These are phyloP conservation scores for Chaetomidium leptoderma DNA, from an alignment of 495 filamentous ascomycete genomes.

Conservation along the genomic window DNA sequence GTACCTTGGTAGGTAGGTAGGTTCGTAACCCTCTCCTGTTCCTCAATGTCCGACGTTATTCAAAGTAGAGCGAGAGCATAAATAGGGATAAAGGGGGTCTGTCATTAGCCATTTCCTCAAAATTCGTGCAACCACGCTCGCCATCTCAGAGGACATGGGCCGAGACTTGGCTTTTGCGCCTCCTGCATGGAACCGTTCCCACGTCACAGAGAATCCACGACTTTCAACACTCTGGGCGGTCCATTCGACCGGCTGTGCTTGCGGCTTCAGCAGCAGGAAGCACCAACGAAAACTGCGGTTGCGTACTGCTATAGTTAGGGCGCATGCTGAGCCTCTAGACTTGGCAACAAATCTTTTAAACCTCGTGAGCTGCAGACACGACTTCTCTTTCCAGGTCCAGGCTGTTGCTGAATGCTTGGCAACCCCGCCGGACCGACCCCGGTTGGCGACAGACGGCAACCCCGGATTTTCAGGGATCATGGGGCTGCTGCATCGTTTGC, in stretches of 20 bases:
- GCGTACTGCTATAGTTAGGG: neutral
- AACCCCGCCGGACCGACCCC: neutral
- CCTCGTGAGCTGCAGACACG: slow-evolving; percentile 1
- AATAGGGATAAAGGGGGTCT: slow-evolving; percentile 34
- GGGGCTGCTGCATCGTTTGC: neutral
- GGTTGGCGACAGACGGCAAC: slow-evolving; percentile 10
- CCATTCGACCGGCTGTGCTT: neutral
- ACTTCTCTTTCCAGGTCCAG: neutral
- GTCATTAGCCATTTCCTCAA: slow-evolving; percentile 17
- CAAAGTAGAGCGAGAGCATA: too few species aligned
- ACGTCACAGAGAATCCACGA: too few species aligned
- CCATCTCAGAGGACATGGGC: neutral
- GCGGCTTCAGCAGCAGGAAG: neutral
- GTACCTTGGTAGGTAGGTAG: too few species aligned
- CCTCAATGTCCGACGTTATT: too few species aligned
- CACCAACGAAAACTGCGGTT: neutral
- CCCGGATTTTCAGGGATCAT: slow-evolving; percentile 16
- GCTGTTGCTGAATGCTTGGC: neutral
- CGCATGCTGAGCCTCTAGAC: neutral
- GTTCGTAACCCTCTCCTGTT: too few species aligned
- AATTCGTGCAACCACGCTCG: slow-evolving; percentile 11
- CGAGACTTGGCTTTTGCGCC: slow-evolving; percentile 4
- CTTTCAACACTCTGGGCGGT: neutral
- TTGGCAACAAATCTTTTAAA: slow-evolving; percentile 13
- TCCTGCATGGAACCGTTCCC: neutral